Evolutionary conservation across 2,329 filamentous ascomycete genomes (phyloP).

Genomic region (Sodiomyces alkalinus): DNA sequence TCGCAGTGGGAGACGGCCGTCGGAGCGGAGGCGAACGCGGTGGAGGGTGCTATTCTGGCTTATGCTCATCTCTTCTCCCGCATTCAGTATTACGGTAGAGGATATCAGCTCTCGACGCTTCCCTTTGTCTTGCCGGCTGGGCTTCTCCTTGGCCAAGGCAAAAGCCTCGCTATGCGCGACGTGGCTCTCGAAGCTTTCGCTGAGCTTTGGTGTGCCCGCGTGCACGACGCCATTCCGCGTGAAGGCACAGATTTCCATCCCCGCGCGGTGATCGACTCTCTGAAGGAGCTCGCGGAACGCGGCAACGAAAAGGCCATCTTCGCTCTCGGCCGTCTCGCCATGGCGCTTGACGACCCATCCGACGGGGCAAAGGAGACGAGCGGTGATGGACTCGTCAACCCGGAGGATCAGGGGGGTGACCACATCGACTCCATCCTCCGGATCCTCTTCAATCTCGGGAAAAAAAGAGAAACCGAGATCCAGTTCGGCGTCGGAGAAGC

Average conservation of each 20-base stretch:
- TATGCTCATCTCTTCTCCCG: slow-evolving; percentile 28
- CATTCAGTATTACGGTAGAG: slow-evolving; percentile 25
- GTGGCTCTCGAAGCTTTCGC: slow-evolving; percentile 27
- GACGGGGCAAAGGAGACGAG: slow-evolving; percentile 11
- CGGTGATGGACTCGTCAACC: not conserved
- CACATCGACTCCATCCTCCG: slow-evolving; percentile 24
- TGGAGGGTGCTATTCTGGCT: slow-evolving; percentile 31
- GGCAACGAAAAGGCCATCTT: slow-evolving; percentile 70
- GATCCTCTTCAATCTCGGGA: slow-evolving; percentile 61
- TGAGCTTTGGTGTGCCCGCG: slow-evolving; percentile 30
- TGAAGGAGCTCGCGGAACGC: slow-evolving; percentile 57
- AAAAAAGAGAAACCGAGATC: slow-evolving; percentile 71
- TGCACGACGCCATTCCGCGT: slow-evolving; percentile 15
- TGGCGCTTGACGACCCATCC: slow-evolving; percentile 34
- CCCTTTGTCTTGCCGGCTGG: slow-evolving; percentile 13
- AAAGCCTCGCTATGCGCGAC: slow-evolving; percentile 22
- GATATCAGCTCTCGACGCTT: slow-evolving; percentile 12
- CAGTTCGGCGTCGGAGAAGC: slow-evolving; percentile 89
- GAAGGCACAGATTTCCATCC: slow-evolving; percentile 15
- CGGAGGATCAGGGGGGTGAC: slow-evolving; percentile 1
- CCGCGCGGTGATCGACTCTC: slow-evolving; percentile 39
- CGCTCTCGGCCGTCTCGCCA: slow-evolving; percentile 63
- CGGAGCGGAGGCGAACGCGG: slow-evolving; percentile 27
- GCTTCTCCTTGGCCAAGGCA: slow-evolving; percentile 14
- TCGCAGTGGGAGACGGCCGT: slow-evolving; percentile 23